These are phyloP conservation scores for Malassezia dermatis DNA, from an alignment of 1,284 basidiomycete genomes.

Conservation along the genomic window DNA sequence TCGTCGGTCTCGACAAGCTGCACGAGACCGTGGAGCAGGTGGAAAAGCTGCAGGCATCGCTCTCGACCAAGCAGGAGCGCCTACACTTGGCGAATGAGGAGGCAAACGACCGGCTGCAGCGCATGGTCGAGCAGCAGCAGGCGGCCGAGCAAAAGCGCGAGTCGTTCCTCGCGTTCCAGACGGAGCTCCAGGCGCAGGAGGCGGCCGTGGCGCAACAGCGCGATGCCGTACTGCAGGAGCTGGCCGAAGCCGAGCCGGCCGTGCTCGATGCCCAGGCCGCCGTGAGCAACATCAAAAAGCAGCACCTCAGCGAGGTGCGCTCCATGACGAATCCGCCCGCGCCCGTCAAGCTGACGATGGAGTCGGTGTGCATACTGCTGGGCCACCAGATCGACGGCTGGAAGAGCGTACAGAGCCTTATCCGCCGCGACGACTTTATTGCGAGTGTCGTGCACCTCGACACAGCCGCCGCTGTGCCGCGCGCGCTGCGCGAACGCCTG, in stretches of 20 bases:
- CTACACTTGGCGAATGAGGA: constrained; percentile 84
- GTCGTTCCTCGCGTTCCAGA: constrained; percentile 90
- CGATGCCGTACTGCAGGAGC: constrained; percentile 80
- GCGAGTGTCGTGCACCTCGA: constrained; percentile 93
- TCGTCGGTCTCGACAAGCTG: constrained; percentile 94
- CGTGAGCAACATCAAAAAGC: constrained; percentile 92
- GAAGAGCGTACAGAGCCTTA: constrained; percentile 90
- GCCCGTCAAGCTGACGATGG: constrained; percentile 95
- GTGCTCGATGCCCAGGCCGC: constrained; percentile 88
- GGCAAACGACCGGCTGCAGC: constrained; percentile 91
- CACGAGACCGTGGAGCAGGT: constrained; percentile 75
- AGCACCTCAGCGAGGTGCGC: constrained; percentile 93
- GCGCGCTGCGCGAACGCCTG: constrained; percentile 77
- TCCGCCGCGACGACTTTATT: constrained; percentile 96
- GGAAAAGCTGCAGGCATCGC: constrained; percentile 74
- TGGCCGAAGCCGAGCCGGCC: constrained; percentile 94
- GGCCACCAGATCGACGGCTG: constrained; percentile 85
- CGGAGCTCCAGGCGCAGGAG: constrained; percentile 82
- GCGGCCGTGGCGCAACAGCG: constrained; percentile 76
- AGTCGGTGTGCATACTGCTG: constrained; percentile 93
- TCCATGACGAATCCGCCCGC: constrained; percentile 98
- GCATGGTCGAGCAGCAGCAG: constrained; percentile 97
- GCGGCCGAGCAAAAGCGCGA: constrained; percentile 96
- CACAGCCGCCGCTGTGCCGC: constrained; percentile 81
- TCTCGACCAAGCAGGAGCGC: constrained; percentile 85